These are phyloP conservation scores for Cryphonectria carpinicola DNA, from an alignment of 2,329 filamentous ascomycete genomes.

Conservation along the genomic window DNA sequence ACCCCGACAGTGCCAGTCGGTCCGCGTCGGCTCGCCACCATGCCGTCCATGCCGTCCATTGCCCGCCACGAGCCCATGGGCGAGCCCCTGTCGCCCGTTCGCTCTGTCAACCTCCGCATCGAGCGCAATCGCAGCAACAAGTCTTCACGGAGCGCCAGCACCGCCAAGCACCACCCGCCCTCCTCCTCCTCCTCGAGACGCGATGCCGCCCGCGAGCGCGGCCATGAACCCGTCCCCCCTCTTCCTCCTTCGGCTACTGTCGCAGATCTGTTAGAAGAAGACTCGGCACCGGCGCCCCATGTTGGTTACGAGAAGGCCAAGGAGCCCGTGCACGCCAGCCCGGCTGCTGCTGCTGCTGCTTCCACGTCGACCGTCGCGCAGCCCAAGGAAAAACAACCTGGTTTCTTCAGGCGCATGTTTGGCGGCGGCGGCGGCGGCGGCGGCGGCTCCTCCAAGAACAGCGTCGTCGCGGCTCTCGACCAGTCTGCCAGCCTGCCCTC, in stretches of 20 bases:
- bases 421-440: conserved; percentile 61
- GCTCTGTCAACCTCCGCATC: conserved; percentile 34
- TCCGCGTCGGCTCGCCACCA: conserved; percentile 57
- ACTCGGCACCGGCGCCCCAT: conserved; percentile 61
- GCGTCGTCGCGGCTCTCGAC: conserved; percentile 28
- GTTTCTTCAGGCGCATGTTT: conserved; percentile 94
- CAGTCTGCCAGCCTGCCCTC: conserved; percentile 18
- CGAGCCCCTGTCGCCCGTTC: conserved; percentile 41
- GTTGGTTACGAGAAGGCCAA: conserved; percentile 64
- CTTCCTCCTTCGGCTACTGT: conserved; percentile 29
- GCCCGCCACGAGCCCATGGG: conserved; percentile 43
- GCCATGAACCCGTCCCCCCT: conserved; percentile 34
- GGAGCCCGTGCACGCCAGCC: conserved; percentile 47
- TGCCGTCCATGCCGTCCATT: conserved; percentile 39
- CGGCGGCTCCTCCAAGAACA: conserved; percentile 53
- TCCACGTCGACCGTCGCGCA: conserved; percentile 45
- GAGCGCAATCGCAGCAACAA: conserved; percentile 63
- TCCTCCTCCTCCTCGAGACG: conserved; percentile 31
- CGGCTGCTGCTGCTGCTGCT: conserved; percentile 38
- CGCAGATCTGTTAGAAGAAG: conserved; percentile 45
- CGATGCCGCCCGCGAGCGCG: conserved; percentile 33
- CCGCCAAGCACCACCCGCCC: conserved; percentile 31
- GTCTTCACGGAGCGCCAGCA: conserved; percentile 56
- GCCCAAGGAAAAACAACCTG: conserved; percentile 68
- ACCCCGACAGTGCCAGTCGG: conserved; percentile 83